phyloP scores from a whole-genome alignment of 2,329 filamentous ascomycete species.

The Aspergillus piperis region DNA sequence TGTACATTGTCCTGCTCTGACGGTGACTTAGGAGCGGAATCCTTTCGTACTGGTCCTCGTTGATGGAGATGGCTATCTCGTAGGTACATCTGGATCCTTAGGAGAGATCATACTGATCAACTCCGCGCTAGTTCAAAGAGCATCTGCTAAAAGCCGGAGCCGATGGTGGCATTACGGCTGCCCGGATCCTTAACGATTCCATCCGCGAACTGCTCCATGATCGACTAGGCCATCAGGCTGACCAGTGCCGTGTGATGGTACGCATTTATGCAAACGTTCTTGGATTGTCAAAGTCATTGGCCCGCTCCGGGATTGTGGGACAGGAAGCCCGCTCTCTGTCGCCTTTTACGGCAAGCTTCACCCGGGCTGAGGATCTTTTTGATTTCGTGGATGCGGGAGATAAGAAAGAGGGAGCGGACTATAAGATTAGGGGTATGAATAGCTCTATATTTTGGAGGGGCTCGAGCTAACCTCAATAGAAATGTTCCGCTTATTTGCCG shows the following conservation, averaged over 20 bases:
- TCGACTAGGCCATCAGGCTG: slow-evolving; percentile 48
- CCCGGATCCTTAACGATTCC: slow-evolving; percentile 54
- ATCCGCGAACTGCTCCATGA: slow-evolving; percentile 50
- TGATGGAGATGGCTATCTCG: slow-evolving; percentile 62
- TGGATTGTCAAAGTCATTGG: slow-evolving; percentile 54
- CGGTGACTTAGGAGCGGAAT: slow-evolving; percentile 47
- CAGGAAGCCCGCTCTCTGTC: slow-evolving; percentile 59
- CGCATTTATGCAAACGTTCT: slow-evolving; percentile 60
- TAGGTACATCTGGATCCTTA: slow-evolving; percentile 14
- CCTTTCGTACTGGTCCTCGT: slow-evolving; percentile 63
- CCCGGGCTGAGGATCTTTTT: slow-evolving; percentile 58
- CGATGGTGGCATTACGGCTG: slow-evolving; percentile 59
- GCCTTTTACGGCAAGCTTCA: slow-evolving; percentile 60
- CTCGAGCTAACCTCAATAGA: slow-evolving; percentile 28
- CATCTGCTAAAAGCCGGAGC: slow-evolving; percentile 50
- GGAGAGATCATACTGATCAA: slow-evolving; percentile 56
- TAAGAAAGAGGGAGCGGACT: slow-evolving; percentile 61
- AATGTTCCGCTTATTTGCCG: slow-evolving; percentile 52
- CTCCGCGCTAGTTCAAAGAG: slow-evolving; percentile 58
- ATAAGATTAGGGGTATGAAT: slow-evolving; percentile 57
- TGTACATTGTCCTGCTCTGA: slow-evolving; percentile 7
- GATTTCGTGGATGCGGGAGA: slow-evolving; percentile 65
- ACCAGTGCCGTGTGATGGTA: slow-evolving; percentile 56
- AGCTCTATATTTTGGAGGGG: no score
- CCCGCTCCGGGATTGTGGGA: slow-evolving; percentile 52